Base-by-base conservation (phyloP, 345 rosid species). In the Eucalyptus viminalis region DNA sequence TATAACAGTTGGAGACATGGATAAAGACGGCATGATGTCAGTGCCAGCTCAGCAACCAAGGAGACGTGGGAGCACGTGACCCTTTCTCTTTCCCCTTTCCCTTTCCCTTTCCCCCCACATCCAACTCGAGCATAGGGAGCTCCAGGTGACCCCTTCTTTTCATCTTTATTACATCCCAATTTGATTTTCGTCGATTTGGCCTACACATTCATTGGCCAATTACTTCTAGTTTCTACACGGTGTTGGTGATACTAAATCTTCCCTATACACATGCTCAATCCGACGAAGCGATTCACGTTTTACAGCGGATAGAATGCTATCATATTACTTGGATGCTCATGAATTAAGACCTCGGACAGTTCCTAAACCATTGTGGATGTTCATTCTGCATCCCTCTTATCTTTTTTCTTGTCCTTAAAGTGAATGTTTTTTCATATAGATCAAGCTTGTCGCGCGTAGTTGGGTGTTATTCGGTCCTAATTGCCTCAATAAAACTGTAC, bases 241-340 rank as follows among this genome's bases (percentile, higher is more conserved):
- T 62, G 69, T 60, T 60, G 14, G 67, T 27, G 15, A 60, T 60
- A 27, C 6, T 60, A 60, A 60, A 27, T 60, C n/a, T 60, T 60
- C 15, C 67, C 14, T 3, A 11, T 1, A 62, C 13, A 1, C 13
- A 62, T 62, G 34, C 9, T 2, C 31, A 15, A 62, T 29, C 3
- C 0, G 2, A 60, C 2, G 29, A 60, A 67, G 12, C 6, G 2
- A 31, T 12, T 31, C 4, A 31, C 5, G 6, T 31, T 31, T 31
- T 67, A 31, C 4, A 4, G 11, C 7, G 0, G 6, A 31, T 16
- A 8, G 0, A 67, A 67, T 67, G 21, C 4, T 16, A 16, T 31
- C 4, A 34, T 34, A 34, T 31, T 6, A 34, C 13, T 69, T 1
- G 12, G 24, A 69, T 69, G 80, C 69, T 62, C 9, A 13, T 62